Conservation (phyloP, 768 basidiomycete genomes). For the Cystofilobasidium macerans region DNA sequence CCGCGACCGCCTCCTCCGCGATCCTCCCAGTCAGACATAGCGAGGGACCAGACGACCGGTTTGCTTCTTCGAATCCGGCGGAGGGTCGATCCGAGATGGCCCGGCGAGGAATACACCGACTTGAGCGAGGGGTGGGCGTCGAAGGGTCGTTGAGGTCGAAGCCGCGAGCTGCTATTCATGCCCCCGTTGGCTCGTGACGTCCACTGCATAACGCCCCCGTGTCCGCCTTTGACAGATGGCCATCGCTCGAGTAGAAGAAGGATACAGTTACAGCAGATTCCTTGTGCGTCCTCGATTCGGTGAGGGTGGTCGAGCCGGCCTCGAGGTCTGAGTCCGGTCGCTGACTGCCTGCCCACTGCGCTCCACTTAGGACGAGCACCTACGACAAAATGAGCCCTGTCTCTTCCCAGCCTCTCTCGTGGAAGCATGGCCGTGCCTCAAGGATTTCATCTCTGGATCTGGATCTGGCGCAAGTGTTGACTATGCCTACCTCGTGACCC, state of each 20-base stretch:
- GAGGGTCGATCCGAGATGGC: too few species aligned
- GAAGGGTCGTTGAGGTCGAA: neutral
- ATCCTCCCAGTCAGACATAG: neutral
- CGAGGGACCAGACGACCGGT: neutral
- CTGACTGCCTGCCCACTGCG: too few species aligned
- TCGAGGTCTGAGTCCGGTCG: too few species aligned
- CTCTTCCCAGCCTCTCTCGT: conserved; percentile 28
- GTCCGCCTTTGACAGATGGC: neutral
- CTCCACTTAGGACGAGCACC: conserved; percentile 32
- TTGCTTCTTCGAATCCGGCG: too few species aligned
- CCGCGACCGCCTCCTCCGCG: neutral
- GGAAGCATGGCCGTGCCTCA: conserved; percentile 27
- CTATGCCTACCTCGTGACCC: neutral
- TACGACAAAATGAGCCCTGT: conserved; percentile 31
- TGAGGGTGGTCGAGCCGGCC: too few species aligned
- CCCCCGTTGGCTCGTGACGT: neutral
- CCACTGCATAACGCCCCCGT: too few species aligned
- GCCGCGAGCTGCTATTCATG: neutral
- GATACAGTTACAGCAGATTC: conserved; percentile 5
- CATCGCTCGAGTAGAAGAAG: neutral
- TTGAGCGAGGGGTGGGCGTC: too few species aligned
- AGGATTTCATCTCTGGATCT: neutral
- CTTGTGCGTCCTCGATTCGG: conserved; percentile 22
- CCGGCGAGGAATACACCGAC: too few species aligned
- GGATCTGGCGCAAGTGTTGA: too few species aligned